phyloP scores from a whole-genome alignment of 1,284 basidiomycete genomes.

The Ustilago crameri region DNA sequence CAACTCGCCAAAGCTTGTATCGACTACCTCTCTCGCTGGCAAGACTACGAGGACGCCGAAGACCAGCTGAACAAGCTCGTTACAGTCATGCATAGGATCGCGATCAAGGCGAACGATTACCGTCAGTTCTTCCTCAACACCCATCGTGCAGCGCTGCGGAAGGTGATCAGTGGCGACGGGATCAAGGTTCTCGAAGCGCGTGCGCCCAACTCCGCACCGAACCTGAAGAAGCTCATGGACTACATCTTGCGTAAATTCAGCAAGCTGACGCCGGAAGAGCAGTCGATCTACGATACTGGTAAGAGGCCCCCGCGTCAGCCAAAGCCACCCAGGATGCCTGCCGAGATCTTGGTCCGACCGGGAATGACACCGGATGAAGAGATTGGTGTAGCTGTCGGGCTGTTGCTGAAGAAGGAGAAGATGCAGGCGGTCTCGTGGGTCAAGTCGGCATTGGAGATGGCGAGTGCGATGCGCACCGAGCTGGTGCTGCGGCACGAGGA shows the following conservation, averaged over 20 bases:
- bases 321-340: conserved; percentile 47
- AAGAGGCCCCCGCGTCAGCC: conserved; percentile 49
- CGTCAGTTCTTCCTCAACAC: conserved; percentile 55
- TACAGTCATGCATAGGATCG: conserved; percentile 61
- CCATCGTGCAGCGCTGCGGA: conserved; percentile 40
- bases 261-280: conserved; percentile 57
- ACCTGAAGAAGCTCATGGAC: conserved; percentile 59
- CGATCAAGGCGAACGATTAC: conserved; percentile 57
- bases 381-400: conserved; percentile 63
- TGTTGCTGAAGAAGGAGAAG: conserved; percentile 62
- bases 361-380: conserved; percentile 52
- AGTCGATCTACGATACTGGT: conserved; percentile 54
- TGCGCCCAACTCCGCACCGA: conserved; percentile 30
- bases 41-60: conserved; percentile 48
- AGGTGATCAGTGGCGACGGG: conserved; percentile 43
- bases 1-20: conserved; percentile 60
- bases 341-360: conserved; percentile 58
- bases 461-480: conserved; percentile 52
- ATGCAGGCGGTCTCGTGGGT: conserved; percentile 63
- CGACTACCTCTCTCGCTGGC: conserved; percentile 59
- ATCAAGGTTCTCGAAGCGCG: conserved; percentile 39
- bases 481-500: conserved; percentile 42
- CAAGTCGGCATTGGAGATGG: conserved; percentile 62
- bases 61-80: conserved; percentile 60
- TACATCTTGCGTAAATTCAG: conserved; percentile 58